Percentiles rank a stretch among this genome's conserved stretches.
These are phyloP conservation scores for Bacidia rubella DNA, from an alignment of 495 filamentous ascomycete species.

Conservation along the genomic window DNA sequence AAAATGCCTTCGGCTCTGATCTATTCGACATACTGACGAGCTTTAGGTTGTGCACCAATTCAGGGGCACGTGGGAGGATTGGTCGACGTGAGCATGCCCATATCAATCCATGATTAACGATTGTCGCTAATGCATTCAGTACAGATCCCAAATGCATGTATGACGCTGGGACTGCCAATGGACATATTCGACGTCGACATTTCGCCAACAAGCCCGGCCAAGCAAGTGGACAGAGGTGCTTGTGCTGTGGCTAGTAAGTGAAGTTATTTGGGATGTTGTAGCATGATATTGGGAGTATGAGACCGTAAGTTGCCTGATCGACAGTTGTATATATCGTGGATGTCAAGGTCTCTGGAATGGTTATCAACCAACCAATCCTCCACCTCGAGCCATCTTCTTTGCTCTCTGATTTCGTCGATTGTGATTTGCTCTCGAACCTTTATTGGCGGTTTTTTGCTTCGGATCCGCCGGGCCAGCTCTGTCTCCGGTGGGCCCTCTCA, in stretches of 20 bases:
- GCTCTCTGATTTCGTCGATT: constrained; percentile 62
- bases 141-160: constrained; percentile 59
- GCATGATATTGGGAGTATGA: neutral
- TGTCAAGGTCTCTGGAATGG: neutral
- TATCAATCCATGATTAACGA: neutral
- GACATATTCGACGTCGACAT: constrained; percentile 98
- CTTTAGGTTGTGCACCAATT: constrained; percentile 76
- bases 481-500: constrained; percentile 44
- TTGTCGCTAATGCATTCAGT: neutral
- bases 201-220: constrained; percentile 47
- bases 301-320: neutral
- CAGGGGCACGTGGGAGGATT: constrained; percentile 91
- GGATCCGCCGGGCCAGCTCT: constrained; percentile 46
- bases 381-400: constrained; percentile 60
- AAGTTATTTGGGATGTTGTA: neutral
- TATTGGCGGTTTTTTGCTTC: constrained; percentile 65
- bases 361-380: constrained; percentile 33
- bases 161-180: constrained; percentile 78
- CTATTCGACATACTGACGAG: no score
- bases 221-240: constrained; percentile 57
- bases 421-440: constrained; percentile 63
- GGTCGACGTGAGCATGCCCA: constrained; percentile 55
- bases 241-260: constrained; percentile 57
- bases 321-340: neutral
- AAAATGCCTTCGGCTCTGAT: no score